Conservation (phyloP, 495 filamentous ascomycete species). For the Hypoxylon lenormandii region DNA sequence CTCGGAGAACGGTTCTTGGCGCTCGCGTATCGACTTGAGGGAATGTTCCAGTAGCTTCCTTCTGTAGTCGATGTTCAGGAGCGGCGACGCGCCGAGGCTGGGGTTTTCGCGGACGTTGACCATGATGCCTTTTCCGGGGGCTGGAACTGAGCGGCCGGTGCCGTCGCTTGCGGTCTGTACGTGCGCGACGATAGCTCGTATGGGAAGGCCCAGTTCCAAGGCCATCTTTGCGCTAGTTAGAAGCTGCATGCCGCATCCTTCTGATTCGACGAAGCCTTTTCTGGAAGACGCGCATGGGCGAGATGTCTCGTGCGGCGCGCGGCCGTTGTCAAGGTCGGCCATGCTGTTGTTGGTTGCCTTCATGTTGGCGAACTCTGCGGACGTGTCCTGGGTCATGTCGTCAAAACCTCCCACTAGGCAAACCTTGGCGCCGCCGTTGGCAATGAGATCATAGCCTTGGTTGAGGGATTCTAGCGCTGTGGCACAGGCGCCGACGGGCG, state of each 20-base stretch:
- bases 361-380: constrained; percentile 99
- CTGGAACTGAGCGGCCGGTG: constrained; percentile 96
- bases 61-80: constrained; percentile 94
- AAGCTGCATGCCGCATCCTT: constrained; percentile 95
- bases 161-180: constrained; percentile 98
- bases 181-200: constrained; percentile 89
- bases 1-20: constrained; percentile 86
- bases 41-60: constrained; percentile 89
- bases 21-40: constrained; percentile 87
- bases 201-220: constrained; percentile 96
- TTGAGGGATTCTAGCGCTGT: constrained; percentile 96
- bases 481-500: constrained; percentile 94
- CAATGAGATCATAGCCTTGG: constrained; percentile 95
- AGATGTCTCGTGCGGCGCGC: constrained; percentile 95
- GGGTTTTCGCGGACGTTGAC: constrained; percentile 89
- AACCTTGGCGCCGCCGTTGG: constrained; percentile 94
- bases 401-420: constrained; percentile 98
- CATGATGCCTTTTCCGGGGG: constrained; percentile 94
- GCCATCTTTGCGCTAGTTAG: constrained; percentile 96
- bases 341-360: constrained; percentile 96
- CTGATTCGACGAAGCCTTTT: constrained; percentile 98
- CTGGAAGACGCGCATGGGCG: constrained; percentile 93
- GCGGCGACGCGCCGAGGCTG: constrained; percentile 86
- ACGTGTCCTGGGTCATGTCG: constrained; percentile 98
- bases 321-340: constrained; percentile 90